Conservation (phyloP, 306 rosid genomes). For the Mucuna pruriens region DNA sequence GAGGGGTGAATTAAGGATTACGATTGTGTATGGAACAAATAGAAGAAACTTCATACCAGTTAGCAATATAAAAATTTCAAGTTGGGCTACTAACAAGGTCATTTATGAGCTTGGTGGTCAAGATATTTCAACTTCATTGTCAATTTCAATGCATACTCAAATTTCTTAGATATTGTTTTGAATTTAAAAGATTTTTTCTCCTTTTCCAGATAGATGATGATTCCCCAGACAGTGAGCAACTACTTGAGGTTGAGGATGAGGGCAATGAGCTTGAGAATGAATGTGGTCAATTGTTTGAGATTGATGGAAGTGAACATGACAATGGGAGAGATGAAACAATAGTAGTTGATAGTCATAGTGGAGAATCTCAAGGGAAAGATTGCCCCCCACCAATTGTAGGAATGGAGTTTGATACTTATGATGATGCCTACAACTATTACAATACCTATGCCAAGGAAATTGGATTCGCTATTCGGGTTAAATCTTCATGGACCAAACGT, state of each 20-base stretch:
- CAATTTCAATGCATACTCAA: conserved; percentile 25
- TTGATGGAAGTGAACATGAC: conserved; percentile 63
- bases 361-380: conserved; percentile 57
- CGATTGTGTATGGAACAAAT: conserved; percentile 7
- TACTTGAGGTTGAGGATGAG: conserved; percentile 67
- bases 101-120: conserved; percentile 27
- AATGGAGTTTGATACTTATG: conserved; percentile 88
- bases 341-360: conserved; percentile 56
- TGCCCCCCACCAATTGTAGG: conserved; percentile 73
- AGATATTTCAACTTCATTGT: conserved; percentile 15
- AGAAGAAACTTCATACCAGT: conserved; percentile 18
- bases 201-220: conserved; percentile 70
- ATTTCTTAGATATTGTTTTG: conserved; percentile 30
- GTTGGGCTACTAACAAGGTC: background rate
- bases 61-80: background rate
- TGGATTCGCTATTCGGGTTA: conserved; percentile 95
- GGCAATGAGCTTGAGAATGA: conserved; percentile 67
- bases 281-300: conserved; percentile 64
- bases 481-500: conserved; percentile 95
- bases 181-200: conserved; percentile 33
- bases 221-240: conserved; percentile 68
- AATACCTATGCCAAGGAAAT: conserved; percentile 80
- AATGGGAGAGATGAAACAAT: conserved; percentile 57
- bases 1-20: conserved; percentile 3
- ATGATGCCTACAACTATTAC: conserved; percentile 93